Conservation (phyloP, 345 rosid genomes). For the Gossypium sturtianum region DNA sequence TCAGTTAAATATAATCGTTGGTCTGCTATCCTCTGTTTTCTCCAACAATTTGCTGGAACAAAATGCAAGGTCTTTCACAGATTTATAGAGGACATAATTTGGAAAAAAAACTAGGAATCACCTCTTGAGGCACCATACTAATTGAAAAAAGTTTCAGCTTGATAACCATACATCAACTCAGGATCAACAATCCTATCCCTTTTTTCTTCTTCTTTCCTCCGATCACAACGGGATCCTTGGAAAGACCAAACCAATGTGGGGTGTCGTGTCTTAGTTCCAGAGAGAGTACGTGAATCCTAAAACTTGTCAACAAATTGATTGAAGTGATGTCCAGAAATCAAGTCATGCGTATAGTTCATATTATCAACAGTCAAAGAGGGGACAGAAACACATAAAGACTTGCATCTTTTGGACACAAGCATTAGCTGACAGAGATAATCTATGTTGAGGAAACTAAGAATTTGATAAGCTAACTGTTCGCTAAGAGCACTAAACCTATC, state of each 20-base stretch:
- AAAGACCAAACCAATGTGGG: not conserved
- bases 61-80: not conserved
- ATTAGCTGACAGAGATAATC: not conserved
- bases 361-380: not conserved
- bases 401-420: not conserved
- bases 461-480: no score
- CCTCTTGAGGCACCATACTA: not conserved
- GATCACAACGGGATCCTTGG: no score
- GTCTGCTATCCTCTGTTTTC: no score
- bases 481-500: no score
- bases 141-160: not conserved
- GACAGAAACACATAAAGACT: not conserved
- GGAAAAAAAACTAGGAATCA: not conserved
- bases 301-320: not conserved
- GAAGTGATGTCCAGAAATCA: not conserved
- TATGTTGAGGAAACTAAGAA: no score
- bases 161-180: not conserved
- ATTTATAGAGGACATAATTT: not conserved
- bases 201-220: no score
- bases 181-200: no score
- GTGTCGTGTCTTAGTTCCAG: not conserved
- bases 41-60: not conserved
- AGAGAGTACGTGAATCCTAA: no score
- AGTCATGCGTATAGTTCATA: not conserved
- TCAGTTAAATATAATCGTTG: no score